Evolutionary conservation across 2,329 filamentous ascomycete species (phyloP).

Genomic region (Botrytis byssoidea): DNA sequence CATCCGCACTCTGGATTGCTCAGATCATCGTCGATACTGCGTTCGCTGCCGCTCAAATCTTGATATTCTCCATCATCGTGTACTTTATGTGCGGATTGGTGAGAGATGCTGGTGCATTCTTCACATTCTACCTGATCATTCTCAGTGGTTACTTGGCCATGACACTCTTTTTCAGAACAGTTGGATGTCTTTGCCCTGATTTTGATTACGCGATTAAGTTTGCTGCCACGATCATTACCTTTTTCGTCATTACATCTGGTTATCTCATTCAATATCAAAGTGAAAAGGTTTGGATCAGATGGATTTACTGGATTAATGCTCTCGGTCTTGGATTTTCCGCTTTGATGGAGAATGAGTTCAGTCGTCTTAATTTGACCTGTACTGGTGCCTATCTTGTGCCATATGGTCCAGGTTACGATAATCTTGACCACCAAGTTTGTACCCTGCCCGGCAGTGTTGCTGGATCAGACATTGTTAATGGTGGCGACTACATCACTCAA

Average conservation of each 20-base stretch:
- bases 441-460: constrained; percentile 59
- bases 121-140: constrained; percentile 72
- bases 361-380: constrained; percentile 66
- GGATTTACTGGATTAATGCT: constrained; percentile 77
- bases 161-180: constrained; percentile 74
- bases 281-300: constrained; percentile 73
- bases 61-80: constrained; percentile 71
- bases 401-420: constrained; percentile 64
- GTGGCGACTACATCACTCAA: constrained; percentile 65
- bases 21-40: constrained; percentile 77
- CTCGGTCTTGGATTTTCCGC: constrained; percentile 72
- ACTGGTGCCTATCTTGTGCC: constrained; percentile 67
- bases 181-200: constrained; percentile 72
- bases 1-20: constrained; percentile 78
- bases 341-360: constrained; percentile 87
- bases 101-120: constrained; percentile 72
- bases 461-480: constrained; percentile 60
- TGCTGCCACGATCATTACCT: constrained; percentile 73
- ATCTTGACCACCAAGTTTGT: constrained; percentile 76
- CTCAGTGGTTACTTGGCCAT: constrained; percentile 68
- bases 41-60: constrained; percentile 68
- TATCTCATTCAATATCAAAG: constrained; percentile 79
- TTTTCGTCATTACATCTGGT: constrained; percentile 79
- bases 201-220: constrained; percentile 86
- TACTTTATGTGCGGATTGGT: constrained; percentile 75